These are phyloP conservation scores for Hypocreales sp. DNA, from an alignment of 2,329 filamentous ascomycete species.

Conservation along the genomic window DNA sequence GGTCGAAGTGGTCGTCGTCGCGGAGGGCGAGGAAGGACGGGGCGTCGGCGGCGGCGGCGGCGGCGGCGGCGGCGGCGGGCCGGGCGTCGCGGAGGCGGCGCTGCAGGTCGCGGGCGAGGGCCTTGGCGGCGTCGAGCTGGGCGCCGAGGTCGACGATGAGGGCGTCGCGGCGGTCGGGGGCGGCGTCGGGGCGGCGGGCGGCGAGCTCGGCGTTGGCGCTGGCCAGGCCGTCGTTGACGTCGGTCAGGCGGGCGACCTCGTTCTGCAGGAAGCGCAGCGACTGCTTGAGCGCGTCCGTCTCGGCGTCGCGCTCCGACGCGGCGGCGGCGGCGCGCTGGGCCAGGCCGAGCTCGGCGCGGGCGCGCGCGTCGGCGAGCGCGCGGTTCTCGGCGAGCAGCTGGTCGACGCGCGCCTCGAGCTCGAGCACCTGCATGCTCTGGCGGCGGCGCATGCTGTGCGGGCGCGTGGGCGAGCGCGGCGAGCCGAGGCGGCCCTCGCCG, in stretches of 20 bases:
- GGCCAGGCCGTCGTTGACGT: constrained; percentile 67
- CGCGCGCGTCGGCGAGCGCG: constrained; percentile 56
- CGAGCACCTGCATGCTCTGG: constrained; percentile 93
- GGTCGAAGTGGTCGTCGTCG: constrained; percentile 92
- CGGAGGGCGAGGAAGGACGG: constrained; percentile 67
- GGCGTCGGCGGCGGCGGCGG: constrained; percentile 47
- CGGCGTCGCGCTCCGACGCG: constrained; percentile 67
- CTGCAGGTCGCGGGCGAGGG: constrained; percentile 37
- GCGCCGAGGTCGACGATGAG: constrained; percentile 66
- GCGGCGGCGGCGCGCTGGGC: constrained; percentile 52
- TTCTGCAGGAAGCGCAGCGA: constrained; percentile 67
- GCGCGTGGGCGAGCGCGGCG: constrained; percentile 81
- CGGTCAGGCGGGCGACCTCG: constrained; percentile 65
- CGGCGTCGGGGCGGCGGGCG: constrained; percentile 53
- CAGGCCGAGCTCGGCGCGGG: constrained; percentile 50
- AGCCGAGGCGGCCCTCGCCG: constrained; percentile 74
- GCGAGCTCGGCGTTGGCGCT: constrained; percentile 66
- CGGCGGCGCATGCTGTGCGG: constrained; percentile 92
- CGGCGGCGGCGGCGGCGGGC: constrained; percentile 46
- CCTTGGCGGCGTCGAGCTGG: constrained; percentile 60
- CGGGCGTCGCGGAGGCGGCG: constrained; percentile 41
- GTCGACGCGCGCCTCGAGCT: constrained; percentile 75
- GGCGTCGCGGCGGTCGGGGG: constrained; percentile 55
- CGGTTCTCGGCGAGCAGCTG: constrained; percentile 77
- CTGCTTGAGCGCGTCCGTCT: constrained; percentile 70